These are phyloP conservation scores for Phaeodactylum tricornutum DNA, from an alignment of 108 stramenopile species.

Conservation along the genomic window DNA sequence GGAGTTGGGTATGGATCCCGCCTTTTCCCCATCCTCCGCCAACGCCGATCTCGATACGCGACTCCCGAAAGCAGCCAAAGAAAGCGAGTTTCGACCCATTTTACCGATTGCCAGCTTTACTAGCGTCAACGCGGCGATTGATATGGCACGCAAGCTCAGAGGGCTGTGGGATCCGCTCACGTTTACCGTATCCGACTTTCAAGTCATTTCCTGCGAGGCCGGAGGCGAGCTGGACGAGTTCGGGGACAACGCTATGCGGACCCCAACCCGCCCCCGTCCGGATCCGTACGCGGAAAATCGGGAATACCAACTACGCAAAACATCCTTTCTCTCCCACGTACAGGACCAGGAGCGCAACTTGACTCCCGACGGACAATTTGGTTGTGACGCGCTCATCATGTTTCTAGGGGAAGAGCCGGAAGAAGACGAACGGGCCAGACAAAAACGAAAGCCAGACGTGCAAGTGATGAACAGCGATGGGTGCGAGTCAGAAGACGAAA, in stretches of 20 bases:
- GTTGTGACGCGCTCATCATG: conserved; percentile 72
- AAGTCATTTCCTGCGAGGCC: conserved; percentile 32
- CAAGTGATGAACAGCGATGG: background rate
- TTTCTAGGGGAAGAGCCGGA: conserved; percentile 54
- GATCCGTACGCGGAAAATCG: too few relatives aligned
- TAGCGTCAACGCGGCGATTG: conserved; percentile 37
- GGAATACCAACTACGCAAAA: background rate
- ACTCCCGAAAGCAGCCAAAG: conserved; percentile 10
- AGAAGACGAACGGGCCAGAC: too few relatives aligned
- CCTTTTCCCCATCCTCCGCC: background rate
- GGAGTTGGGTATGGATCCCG: conserved; percentile 8
- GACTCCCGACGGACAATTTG: conserved; percentile 20
- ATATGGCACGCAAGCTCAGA: conserved; percentile 52
- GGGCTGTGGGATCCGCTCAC: conserved; percentile 54
- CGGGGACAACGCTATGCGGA: background rate
- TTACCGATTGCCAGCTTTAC: conserved; percentile 56
- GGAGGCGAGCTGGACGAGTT: background rate
- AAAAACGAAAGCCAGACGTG: conserved; percentile 21
- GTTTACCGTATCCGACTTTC: conserved; percentile 57
- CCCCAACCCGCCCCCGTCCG: too few relatives aligned
- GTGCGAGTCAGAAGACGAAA: conserved; percentile 16
- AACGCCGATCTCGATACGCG: background rate
- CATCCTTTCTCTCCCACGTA: background rate
- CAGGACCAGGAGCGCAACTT: background rate
- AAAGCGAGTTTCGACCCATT: conserved; percentile 43